Base-by-base conservation (phyloP, 2,329 filamentous ascomycete genomes). In the Fusarium torulosum region DNA sequence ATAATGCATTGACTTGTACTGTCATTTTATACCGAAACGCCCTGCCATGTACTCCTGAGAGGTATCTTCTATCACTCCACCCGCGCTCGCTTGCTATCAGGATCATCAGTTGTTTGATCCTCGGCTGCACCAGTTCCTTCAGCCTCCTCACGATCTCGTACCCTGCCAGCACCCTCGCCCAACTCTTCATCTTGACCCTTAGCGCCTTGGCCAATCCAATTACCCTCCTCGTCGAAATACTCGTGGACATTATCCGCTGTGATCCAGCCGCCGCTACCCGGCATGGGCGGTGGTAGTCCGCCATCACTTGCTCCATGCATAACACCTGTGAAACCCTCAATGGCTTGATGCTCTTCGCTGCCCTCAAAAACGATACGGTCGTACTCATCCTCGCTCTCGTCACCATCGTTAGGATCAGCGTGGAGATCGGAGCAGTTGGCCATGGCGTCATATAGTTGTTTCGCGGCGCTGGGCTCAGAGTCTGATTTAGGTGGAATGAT, bases 181-280 rank as follows among this genome's bases (percentile, higher is more conserved):
- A 90, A 80, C 55, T 83, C 86, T 25, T 79, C 79, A 60, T 75
- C 83, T 47, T 62, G 42, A 40, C 72, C 82, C 10, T 75, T 79
- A 8, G 75, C 79, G 4, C 75, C 80, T 11, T 74, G 72, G 2
- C 74, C 77, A 66, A 91, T 90, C 86, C 91, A 95, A 75, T 95
- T 94, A 4, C 93, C 93, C 10, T 94, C 86, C 64, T 86, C 89
- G 72, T 96, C 92, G 78, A 96, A 92, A 75, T 89, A 97, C 70
- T 97, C 87, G 67, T 91, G 84, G 76, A 97, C 90, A 73, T 97
- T 98, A 57, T 97, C 95, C 10, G 92, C 91, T 17, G 95, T 98
- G 75, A 98, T 94, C 92, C 92, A 95, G 0, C 91, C 91, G 0
- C 87, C 87, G 49, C 91, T 92, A 2, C 91, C 91, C 0, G 91